Base-by-base conservation (phyloP, 2,329 filamentous ascomycete species). In the Ceratocystis ficicola region DNA sequence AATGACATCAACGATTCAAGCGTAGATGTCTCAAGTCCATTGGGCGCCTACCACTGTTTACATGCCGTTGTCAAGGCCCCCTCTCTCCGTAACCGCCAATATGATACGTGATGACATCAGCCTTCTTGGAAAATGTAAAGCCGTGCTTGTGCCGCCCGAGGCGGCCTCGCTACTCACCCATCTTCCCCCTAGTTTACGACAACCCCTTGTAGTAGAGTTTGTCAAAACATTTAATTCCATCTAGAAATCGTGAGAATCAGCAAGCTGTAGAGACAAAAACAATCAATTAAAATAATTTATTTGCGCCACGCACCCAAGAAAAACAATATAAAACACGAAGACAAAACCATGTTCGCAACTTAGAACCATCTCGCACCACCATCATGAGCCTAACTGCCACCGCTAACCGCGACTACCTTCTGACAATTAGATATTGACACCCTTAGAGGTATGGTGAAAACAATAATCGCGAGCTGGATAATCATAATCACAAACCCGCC, bases 401-500 rank as follows among this genome's bases (percentile, higher is more conserved):
- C n/a, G 22, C 41, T 22, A 44, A 15, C 44, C 12, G 20, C 22
- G 25, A 48, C 41, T 41, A 44, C 6, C 44, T 20, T 17, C 22
- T 44, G 46, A 46, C 36, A 48, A 46, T 30, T 25, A 52, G 25
- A 52, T 15, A 52, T 46, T 62, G 20, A 48, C 20, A 32, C 7
- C 30, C 12, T 36, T 32, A 20, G 25, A 50, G 32, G 20, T 17
- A 20, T 50, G 44, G 22, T 63, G 46, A 44, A 48, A 63, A 50
- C 48, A 48, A 6, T 44, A 62, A n/a, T 48, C 36, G 15, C 36
- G 36, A 41, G 36, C 36, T 41, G 15, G 36, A 41, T 41, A 41
- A 41, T 15, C 36, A 41, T 10, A 12, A 41, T 41, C 60, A 66
- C 41, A 68, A 41, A 10, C 63, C 63, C 32, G 66, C 50, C 46